phyloP scores from a whole-genome alignment of 2,329 filamentous ascomycete species.

The Aureobasidium sp. region DNA sequence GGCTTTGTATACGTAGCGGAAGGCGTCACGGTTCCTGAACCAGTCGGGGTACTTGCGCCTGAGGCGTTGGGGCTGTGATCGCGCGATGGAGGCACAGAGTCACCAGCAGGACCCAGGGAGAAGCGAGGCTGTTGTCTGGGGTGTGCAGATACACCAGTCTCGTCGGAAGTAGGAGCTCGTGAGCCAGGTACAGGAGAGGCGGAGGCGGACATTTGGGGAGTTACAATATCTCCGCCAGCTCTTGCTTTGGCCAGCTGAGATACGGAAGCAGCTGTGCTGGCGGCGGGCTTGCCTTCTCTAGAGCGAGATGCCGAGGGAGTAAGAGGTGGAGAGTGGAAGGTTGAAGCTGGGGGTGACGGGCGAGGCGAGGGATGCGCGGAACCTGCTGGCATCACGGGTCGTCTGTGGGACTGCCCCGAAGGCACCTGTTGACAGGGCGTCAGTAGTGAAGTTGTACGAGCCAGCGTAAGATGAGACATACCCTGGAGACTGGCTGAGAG shows the following conservation, averaged over 20 bases:
- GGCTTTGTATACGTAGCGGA: conserved; percentile 52
- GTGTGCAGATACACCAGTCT: conserved; percentile 34
- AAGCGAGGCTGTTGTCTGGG: conserved; percentile 45
- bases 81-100: conserved; percentile 44
- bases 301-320: conserved; percentile 75
- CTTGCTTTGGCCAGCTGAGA: conserved; percentile 25
- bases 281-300: conserved; percentile 39
- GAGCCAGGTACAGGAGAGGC: conserved; percentile 25
- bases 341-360: conserved; percentile 57
- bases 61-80: conserved; percentile 46
- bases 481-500: conserved; percentile 75
- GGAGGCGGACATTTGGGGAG: conserved; percentile 46
- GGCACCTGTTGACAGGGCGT: conserved; percentile 30
- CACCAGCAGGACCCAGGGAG: conserved; percentile 45
- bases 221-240: conserved; percentile 47
- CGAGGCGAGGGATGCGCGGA: conserved; percentile 53
- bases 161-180: conserved; percentile 32
- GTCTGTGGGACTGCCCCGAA: conserved; percentile 37
- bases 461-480: conserved; percentile 39
- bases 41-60: conserved; percentile 41
- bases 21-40: conserved; percentile 32
- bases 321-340: conserved; percentile 79
- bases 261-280: conserved; percentile 11
- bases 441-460: conserved; percentile 16
- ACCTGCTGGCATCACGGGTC: conserved; percentile 27